Evolutionary conservation across 2,329 filamentous ascomycete genomes (phyloP).

Genomic region (Uncinocarpus reesii): DNA sequence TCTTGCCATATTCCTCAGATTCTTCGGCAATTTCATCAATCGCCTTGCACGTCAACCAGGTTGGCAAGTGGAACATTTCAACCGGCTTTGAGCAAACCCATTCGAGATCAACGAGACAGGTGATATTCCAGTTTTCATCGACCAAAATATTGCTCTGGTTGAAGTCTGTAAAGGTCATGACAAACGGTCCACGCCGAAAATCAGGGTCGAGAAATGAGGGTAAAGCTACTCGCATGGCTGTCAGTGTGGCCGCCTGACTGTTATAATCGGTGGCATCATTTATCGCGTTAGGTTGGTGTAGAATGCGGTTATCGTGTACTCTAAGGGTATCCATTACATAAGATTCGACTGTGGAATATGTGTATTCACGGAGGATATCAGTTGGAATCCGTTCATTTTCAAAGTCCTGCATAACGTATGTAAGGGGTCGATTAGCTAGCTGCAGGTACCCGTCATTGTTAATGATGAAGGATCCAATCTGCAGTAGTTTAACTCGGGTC

Average conservation of each 20-base stretch:
- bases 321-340: constrained; percentile 23
- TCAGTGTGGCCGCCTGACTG: constrained; percentile 19
- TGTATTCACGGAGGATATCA: constrained; percentile 20
- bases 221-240: constrained; percentile 15
- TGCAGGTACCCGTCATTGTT: constrained; percentile 21
- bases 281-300: constrained; percentile 23
- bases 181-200: constrained; percentile 24
- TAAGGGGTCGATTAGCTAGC: constrained; percentile 22
- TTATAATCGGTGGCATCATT: background rate
- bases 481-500: constrained; percentile 19
- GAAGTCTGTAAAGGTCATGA: constrained; percentile 27
- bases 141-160: constrained; percentile 25
- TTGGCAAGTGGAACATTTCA: constrained; percentile 24
- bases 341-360: constrained; percentile 21
- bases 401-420: constrained; percentile 20
- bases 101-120: constrained; percentile 28
- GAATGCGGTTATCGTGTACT: constrained; percentile 23
- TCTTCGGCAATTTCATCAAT: constrained; percentile 13
- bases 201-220: constrained; percentile 1
- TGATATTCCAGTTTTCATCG: constrained; percentile 29
- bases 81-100: constrained; percentile 20
- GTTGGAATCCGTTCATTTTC: constrained; percentile 24
- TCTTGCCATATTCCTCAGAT: constrained; percentile 15
- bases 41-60: constrained; percentile 24
- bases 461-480: constrained; percentile 29